phyloP scores from a whole-genome alignment of 208 protist species.

The Leishmania major region DNA sequence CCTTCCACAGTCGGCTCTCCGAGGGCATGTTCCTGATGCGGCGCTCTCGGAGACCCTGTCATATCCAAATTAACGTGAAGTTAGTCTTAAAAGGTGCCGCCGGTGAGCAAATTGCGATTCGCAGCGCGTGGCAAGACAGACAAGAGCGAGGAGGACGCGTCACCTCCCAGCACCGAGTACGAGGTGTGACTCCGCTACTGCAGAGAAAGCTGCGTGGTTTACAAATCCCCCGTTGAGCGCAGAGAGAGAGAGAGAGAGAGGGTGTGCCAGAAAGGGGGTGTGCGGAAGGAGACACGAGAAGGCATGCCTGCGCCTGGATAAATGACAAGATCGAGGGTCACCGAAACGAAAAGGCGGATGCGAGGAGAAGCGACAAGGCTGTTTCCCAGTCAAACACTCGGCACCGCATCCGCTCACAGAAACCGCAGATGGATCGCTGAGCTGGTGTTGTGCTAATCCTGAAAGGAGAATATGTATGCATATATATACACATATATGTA shows the following conservation, averaged over 20 bases:
- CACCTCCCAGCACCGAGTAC: background rate
- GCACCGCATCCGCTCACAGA: background rate
- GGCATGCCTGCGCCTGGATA: background rate
- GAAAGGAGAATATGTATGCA: background rate
- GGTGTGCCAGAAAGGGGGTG: background rate
- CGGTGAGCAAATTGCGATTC: background rate
- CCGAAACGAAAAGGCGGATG: background rate
- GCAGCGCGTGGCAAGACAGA: background rate
- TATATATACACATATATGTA: too few species aligned
- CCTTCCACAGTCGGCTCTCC: conserved; percentile 53
- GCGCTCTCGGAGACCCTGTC: background rate
- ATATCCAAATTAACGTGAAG: background rate
- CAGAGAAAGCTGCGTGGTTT: background rate
- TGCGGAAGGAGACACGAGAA: background rate
- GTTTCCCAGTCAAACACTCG: background rate
- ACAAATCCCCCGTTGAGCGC: background rate
- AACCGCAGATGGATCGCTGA: background rate
- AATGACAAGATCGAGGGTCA: background rate
- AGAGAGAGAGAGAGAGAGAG: background rate
- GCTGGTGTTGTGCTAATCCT: background rate
- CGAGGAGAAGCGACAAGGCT: background rate
- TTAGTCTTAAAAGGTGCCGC: background rate
- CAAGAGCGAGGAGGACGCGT: background rate
- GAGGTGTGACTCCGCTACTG: background rate
- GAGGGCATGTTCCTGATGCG: conserved; percentile 40